Base-by-base conservation (phyloP, 441 rosid species). In the Pelargonium cotyledonis region DNA sequence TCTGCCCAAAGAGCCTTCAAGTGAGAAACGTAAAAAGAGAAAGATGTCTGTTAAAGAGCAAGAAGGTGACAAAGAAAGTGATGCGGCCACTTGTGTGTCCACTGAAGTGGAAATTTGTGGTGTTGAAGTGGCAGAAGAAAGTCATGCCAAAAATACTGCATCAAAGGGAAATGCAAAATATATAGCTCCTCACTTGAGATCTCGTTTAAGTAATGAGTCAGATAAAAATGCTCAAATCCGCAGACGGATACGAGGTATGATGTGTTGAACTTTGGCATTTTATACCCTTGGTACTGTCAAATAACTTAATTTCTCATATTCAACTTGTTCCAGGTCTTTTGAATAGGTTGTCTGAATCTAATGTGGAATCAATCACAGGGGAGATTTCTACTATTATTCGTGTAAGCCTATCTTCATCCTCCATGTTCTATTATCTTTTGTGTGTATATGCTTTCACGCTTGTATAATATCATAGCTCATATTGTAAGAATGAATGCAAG, bases 271-370 rank as follows among this genome's bases (percentile, higher is more conserved):
- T 19, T 70, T 67, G 63, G 8, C 65, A n/a, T 23, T 71, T 26
- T 67, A 35, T 68, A 16, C 51, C 15, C 21, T 58, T 69, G 53
- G 19, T 31, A 66, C 14, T 66, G 19, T 65, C 61, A 53, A 65
- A 65, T 74, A 66, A 62, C 69, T 19, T 46, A 41, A 38, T 61
- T 51, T 66, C 60, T 74, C 9, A 61, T 65, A 57, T 68, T 62
- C 14, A 64, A 46, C 64, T 53, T 77, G 70, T 84, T 78, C 9
- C 89, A 88, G 97, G 93, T 81, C 90, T 94, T 76, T 85, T 91
- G 40, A 88, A 89, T 79, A 89, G 83, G 85, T 73, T 91, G 65
- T 85, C 89, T 64, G 98, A 93, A 85, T 84, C 95, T 62, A 91
- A 91, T 66, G 86, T 89, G 72, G 98, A 94, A 79, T 84, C 96